These are phyloP conservation scores for Haplosporangium gracile DNA, from an alignment of 192 early-diverging fungal species.

Conservation along the genomic window DNA sequence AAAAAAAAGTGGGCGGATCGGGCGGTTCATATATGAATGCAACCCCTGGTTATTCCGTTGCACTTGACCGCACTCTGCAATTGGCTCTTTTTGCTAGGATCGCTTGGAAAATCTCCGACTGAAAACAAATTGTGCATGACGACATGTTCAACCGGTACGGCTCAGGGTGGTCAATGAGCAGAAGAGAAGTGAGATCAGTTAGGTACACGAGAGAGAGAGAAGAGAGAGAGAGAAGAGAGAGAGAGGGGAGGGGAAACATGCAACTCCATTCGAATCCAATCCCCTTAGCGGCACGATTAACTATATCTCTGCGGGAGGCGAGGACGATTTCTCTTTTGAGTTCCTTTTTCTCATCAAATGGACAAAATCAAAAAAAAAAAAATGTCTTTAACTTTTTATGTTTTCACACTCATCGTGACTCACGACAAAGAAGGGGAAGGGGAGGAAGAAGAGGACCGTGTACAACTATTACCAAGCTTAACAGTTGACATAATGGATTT, in stretches of 20 bases:
- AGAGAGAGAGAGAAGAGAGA: no score
- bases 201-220: not conserved
- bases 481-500: not conserved
- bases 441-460: not conserved
- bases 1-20: not conserved
- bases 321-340: not conserved
- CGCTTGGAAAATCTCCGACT: not conserved
- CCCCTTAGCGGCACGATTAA: not conserved
- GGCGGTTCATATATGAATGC: not conserved
- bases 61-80: not conserved
- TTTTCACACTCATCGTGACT: not conserved
- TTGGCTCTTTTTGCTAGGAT: not conserved
- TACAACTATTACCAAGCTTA: not conserved
- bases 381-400: not conserved
- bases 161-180: not conserved
- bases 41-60: not conserved
- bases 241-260: no score
- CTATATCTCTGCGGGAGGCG: not conserved
- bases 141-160: not conserved
- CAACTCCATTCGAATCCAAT: conserved; percentile 3
- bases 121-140: not conserved
- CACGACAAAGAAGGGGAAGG: not conserved
- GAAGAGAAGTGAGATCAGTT: not conserved
- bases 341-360: no score
- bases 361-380: no score